phyloP scores from a whole-genome alignment of 352 stramenopile genomes.

The Phytopythium cucurbitacearum region DNA sequence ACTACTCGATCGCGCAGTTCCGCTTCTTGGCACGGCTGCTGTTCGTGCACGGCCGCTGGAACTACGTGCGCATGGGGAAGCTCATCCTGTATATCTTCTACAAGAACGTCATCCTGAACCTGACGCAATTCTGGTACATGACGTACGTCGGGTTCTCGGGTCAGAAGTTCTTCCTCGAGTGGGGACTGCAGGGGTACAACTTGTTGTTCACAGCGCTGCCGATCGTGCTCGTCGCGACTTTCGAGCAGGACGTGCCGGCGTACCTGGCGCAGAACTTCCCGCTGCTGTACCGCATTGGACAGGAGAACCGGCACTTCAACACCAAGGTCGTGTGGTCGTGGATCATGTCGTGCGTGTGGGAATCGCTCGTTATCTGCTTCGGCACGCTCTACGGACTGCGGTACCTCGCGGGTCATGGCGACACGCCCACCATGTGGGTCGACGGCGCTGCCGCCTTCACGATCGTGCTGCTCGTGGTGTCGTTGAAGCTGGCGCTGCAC shows the following conservation, averaged over 20 bases:
- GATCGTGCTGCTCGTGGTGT: slow-evolving; percentile 93
- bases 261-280: slow-evolving; percentile 67
- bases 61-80: slow-evolving; percentile 92
- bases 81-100: slow-evolving; percentile 94
- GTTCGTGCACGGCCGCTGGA: slow-evolving; percentile 92
- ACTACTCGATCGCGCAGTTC: slow-evolving; percentile 96
- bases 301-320: slow-evolving; percentile 85
- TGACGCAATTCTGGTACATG: slow-evolving; percentile 95
- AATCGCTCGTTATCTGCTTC: slow-evolving; percentile 83
- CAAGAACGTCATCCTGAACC: slow-evolving; percentile 95
- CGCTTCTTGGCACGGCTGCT: slow-evolving; percentile 88
- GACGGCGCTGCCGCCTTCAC: slow-evolving; percentile 94
- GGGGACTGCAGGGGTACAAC: slow-evolving; percentile 87
- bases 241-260: slow-evolving; percentile 82
- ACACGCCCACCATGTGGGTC: slow-evolving; percentile 91
- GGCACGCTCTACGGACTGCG: slow-evolving; percentile 78
- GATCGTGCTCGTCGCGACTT: slow-evolving; percentile 78
- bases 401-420: slow-evolving; percentile 72
- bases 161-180: slow-evolving; percentile 86
- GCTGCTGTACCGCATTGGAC: slow-evolving; percentile 77
- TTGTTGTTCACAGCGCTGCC: slow-evolving; percentile 83
- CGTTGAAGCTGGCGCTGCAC: slow-evolving; percentile 90
- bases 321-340: slow-evolving; percentile 79
- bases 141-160: slow-evolving; percentile 87
- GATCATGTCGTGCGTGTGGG: slow-evolving; percentile 80